Percentiles rank a stretch among this genome's conserved stretches.
These are phyloP conservation scores for Cladophialophora bantiana DNA, from an alignment of 2,329 filamentous ascomycete species.

Conservation along the genomic window DNA sequence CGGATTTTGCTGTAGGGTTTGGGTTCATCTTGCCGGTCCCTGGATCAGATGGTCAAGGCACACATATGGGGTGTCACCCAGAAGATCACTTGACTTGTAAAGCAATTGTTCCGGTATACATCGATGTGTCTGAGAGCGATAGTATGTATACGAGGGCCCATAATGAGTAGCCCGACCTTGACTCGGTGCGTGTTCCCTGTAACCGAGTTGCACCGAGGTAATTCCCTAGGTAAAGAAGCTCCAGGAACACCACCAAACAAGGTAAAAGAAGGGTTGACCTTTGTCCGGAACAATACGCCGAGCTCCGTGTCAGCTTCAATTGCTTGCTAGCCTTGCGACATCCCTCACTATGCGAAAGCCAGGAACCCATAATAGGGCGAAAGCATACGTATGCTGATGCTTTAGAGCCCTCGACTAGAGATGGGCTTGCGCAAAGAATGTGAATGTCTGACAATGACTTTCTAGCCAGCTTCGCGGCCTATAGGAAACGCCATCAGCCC, in stretches of 20 bases:
- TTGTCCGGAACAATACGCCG: neutral
- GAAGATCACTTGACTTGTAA: neutral
- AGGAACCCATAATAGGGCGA: neutral
- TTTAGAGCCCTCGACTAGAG: neutral
- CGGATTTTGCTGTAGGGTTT: constrained; percentile 5
- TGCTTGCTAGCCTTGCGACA: neutral
- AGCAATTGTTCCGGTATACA: neutral
- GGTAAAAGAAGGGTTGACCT: neutral
- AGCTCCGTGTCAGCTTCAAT: neutral
- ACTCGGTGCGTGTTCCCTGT: neutral
- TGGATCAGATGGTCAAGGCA: neutral
- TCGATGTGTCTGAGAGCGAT: neutral
- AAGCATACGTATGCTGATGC: neutral
- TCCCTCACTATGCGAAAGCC: neutral
- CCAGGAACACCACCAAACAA: neutral
- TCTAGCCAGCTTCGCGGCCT: neutral
- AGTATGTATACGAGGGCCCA: neutral
- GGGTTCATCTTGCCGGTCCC: constrained; percentile 17
- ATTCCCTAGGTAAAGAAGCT: neutral
- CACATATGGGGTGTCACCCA: neutral
- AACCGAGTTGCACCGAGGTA: constrained; percentile 24
- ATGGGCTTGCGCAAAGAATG: neutral
- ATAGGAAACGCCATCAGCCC: neutral
- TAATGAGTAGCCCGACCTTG: neutral
- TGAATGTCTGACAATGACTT: neutral